A percentile compares a stretch with the other conserved stretches of the same genome.
phyloP scores from a whole-genome alignment of 345 rosid species.

The Linum usitatissimum region DNA sequence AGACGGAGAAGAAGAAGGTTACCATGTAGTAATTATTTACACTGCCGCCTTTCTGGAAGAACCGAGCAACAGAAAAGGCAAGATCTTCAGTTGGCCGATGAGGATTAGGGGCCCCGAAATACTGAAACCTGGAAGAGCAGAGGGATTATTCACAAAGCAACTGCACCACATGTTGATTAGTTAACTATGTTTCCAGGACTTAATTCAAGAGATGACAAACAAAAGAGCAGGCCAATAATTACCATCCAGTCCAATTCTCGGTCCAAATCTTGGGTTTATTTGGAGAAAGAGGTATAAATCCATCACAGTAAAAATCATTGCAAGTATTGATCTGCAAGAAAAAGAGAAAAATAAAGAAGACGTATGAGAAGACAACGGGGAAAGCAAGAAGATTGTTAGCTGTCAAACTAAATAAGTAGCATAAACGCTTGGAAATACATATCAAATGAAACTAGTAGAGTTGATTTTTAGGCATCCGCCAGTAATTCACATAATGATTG shows the following conservation, averaged over 20 bases:
- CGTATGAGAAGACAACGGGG: too few relatives aligned
- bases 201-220: not conserved
- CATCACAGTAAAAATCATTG: conserved; percentile 11
- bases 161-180: too few relatives aligned
- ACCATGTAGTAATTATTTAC: conserved; percentile 17
- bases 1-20: not conserved
- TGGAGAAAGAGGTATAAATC: not conserved
- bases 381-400: not conserved
- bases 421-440: too few relatives aligned
- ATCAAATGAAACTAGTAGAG: too few relatives aligned
- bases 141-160: not conserved
- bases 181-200: not conserved
- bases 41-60: conserved; percentile 12
- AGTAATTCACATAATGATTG: too few relatives aligned
- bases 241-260: conserved; percentile 5
- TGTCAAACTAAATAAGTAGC: too few relatives aligned
- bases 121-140: conserved; percentile 6
- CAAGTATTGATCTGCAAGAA: conserved; percentile 13
- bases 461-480: too few relatives aligned
- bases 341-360: not conserved
- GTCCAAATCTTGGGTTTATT: conserved; percentile 5
- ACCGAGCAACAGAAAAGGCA: conserved; percentile 15
- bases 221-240: not conserved
- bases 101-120: conserved; percentile 12
- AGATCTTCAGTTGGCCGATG: conserved; percentile 15